Base-by-base conservation (phyloP, 2,329 filamentous ascomycete species). In the Dothistroma septosporum region DNA sequence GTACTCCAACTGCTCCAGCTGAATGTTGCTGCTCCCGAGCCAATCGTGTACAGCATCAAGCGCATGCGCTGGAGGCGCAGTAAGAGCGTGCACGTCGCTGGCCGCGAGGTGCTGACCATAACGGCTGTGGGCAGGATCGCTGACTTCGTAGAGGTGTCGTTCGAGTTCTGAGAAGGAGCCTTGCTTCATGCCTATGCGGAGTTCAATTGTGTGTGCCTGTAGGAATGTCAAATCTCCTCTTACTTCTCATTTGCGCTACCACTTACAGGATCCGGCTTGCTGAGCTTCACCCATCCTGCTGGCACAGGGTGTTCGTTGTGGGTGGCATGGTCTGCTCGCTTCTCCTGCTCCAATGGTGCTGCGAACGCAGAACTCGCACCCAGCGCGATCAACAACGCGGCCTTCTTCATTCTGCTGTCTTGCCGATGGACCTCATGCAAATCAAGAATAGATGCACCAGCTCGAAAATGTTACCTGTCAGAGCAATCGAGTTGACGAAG, bases 71-170 rank as follows among this genome's bases (percentile, higher is more conserved):
- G 78, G 73, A 0, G 86, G 84, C 79, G 82, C 55, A 85, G 75
- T 61, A 82, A 77, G 1, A 76, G 75, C 37, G 80, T 80, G 50
- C 87, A 49, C 85, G 78, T 33, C 82, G 80, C 60, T 81, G 83
- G 74, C 88, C 0, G 62, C 62, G 53, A 64, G 74, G 68, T 88
- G 84, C 66, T 81, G 76, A 32, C 87, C 86, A 70, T 89, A 89
- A 22, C 76, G 77, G 1, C 78, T 73, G 66, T 86, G 80, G 35
- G 77, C 79, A 1, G 87, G 87, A 0, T 83, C 85, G 1, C 87
- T 87, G 33, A 89, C 78, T 55, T 86, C 82, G 59, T 86, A 78
- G 7, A 87, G 79, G 8, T 77, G 79, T 68, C 84, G 78, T 70
- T 88, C 85, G 53, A 89, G 58, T 19, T 58, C 52, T 6, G 53